Percentiles rank a stretch among this genome's conserved stretches.
These are phyloP conservation scores for Trichoderma harzianum DNA, from an alignment of 2,329 filamentous ascomycete genomes.

Conservation along the genomic window DNA sequence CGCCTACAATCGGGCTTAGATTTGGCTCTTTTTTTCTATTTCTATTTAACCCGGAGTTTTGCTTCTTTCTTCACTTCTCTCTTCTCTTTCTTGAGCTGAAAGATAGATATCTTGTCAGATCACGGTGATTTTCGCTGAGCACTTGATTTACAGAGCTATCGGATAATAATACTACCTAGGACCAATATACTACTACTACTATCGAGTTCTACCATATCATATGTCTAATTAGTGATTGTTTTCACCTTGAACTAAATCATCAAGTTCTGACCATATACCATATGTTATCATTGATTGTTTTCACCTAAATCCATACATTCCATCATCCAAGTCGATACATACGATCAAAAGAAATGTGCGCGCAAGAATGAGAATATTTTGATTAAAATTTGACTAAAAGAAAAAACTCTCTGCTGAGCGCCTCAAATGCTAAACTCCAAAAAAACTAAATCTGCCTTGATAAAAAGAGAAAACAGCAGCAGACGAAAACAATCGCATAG, in stretches of 20 bases:
- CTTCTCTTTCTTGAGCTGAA: background rate
- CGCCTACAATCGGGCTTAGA: conserved; percentile 6
- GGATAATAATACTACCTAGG: background rate
- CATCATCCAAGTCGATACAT: background rate
- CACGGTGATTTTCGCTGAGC: background rate
- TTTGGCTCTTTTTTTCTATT: background rate
- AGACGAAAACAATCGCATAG: background rate
- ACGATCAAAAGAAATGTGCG: background rate
- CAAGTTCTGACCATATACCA: too few species aligned
- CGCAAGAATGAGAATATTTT: conserved; percentile 16
- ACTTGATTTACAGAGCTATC: background rate
- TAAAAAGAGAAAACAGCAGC: background rate
- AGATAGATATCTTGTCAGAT: background rate
- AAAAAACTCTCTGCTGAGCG: conserved; percentile 19
- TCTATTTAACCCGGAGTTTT: background rate
- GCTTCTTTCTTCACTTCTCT: background rate
- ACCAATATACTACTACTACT: background rate
- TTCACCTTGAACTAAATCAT: too few species aligned
- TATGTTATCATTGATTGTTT: background rate
- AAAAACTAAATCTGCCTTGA: conserved; percentile 9
- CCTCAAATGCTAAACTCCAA: conserved; percentile 23
- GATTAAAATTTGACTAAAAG: conserved; percentile 16
- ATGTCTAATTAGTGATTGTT: background rate
- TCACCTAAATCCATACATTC: background rate
- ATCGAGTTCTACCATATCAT: background rate